Evolutionary conservation across 305 asterid species (phyloP).

Genomic region (Ilex paraguariensis): DNA sequence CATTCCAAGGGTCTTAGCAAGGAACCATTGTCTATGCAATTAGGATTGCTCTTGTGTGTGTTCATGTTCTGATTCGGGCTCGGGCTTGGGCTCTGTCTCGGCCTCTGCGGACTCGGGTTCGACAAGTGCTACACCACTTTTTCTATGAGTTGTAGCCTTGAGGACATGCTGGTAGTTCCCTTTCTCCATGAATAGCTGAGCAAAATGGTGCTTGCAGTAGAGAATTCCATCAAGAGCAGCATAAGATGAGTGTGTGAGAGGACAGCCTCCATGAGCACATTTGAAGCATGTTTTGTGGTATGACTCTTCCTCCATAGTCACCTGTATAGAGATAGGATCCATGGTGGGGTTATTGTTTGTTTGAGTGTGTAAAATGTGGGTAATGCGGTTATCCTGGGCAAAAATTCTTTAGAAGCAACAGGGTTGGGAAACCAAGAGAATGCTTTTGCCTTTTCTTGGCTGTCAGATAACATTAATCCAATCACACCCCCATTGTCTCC

Average conservation of each 20-base stretch:
- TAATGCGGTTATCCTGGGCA: no score
- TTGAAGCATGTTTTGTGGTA: conserved; percentile 37
- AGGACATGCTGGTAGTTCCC: conserved; percentile 70
- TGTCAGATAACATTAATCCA: no score
- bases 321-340: conserved; percentile 3
- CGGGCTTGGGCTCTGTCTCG: conserved; percentile 8
- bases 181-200: conserved; percentile 73
- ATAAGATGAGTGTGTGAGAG: conserved; percentile 40
- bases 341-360: no score
- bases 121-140: conserved; percentile 20
- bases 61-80: conserved; percentile 12
- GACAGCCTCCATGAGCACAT: conserved; percentile 41
- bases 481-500: no score
- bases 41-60: not conserved
- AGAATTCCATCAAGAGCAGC: conserved; percentile 65
- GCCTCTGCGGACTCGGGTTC: conserved; percentile 15
- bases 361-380: no score
- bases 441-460: no score
- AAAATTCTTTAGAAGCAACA: no score
- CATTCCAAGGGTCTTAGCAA: no score
- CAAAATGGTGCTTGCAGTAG: conserved; percentile 73
- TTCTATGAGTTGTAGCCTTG: conserved; percentile 38
- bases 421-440: no score
- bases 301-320: conserved; percentile 36
- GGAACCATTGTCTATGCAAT: no score